Evolutionary conservation across 83 land plant genomes (phyloP).

Genomic region (Larix sibirica): DNA sequence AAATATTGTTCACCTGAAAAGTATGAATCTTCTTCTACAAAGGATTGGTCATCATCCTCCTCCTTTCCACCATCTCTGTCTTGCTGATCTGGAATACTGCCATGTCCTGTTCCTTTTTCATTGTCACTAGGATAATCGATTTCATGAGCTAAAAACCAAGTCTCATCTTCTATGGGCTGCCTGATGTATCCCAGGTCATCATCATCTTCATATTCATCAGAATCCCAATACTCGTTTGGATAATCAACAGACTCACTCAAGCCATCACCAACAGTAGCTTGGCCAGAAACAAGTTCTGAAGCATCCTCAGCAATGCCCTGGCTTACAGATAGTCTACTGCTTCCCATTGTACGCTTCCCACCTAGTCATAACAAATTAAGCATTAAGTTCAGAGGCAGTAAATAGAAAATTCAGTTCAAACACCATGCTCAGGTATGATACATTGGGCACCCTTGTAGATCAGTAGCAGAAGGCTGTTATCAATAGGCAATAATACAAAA

Average conservation of each 20-base stretch:
- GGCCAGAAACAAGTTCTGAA: slow-evolving; percentile 82
- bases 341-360: slow-evolving; percentile 55
- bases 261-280: slow-evolving; percentile 89
- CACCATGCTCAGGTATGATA: too few relatives aligned
- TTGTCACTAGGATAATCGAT: slow-evolving; percentile 96
- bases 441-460: too few relatives aligned
- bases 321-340: slow-evolving; percentile 88
- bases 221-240: slow-evolving; percentile 97
- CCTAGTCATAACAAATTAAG: slow-evolving; percentile 24
- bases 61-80: slow-evolving; percentile 61
- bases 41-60: slow-evolving; percentile 85
- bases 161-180: slow-evolving; percentile 94
- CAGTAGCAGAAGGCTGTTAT: too few relatives aligned
- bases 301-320: slow-evolving; percentile 93
- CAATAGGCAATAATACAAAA: neutral
- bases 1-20: slow-evolving; percentile 46
- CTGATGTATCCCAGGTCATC: slow-evolving; percentile 93
- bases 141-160: slow-evolving; percentile 97
- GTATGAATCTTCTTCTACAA: slow-evolving; percentile 75
- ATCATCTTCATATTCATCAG: slow-evolving; percentile 97
- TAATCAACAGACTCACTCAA: slow-evolving; percentile 82
- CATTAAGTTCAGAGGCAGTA: too few relatives aligned
- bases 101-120: slow-evolving; percentile 22
- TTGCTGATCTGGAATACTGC: slow-evolving; percentile 54
- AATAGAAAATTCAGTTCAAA: too few relatives aligned